A percentile compares a stretch with the other conserved stretches of the same genome.
Evolutionary conservation across 176 grass and related monocot genomes (phyloP).

Genomic region (Avena sativa): DNA sequence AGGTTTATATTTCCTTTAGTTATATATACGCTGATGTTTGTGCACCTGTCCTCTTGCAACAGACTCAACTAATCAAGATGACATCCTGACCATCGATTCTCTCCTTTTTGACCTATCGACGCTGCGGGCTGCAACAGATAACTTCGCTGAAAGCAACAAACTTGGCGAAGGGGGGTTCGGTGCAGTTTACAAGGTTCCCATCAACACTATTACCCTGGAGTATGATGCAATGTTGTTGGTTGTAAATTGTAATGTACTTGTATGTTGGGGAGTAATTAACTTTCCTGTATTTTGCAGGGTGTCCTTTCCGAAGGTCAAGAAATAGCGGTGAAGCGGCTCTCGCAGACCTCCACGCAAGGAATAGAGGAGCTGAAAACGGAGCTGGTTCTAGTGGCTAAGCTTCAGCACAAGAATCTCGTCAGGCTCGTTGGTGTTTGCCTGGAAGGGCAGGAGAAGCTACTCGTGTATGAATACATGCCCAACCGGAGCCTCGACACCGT

Average conservation of each 20-base stretch:
- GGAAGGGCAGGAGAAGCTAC: constrained; percentile 52
- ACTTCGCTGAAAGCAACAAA: constrained; percentile 67
- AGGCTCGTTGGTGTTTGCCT: constrained; percentile 54
- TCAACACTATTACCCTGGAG: background rate
- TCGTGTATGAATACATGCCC: constrained; percentile 64
- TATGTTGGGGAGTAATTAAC: background rate
- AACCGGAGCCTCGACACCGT: constrained; percentile 66
- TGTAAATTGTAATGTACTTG: background rate
- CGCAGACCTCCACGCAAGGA: constrained; percentile 44
- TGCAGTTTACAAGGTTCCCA: constrained; percentile 69
- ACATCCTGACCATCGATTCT: constrained; percentile 53
- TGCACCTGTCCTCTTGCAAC: constrained; percentile 4
- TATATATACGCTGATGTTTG: background rate
- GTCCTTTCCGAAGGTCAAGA: constrained; percentile 43
- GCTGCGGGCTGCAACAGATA: constrained; percentile 56
- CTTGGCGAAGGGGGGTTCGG: constrained; percentile 76
- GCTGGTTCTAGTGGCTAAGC: constrained; percentile 53
- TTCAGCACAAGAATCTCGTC: constrained; percentile 62
- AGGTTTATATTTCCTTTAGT: background rate
- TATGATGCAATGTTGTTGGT: too few relatives aligned
- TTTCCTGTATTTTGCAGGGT: constrained; percentile 18
- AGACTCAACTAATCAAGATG: constrained; percentile 49
- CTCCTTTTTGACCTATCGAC: constrained; percentile 55
- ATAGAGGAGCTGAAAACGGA: constrained; percentile 57
- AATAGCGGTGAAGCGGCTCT: constrained; percentile 61